Evolutionary conservation across 306 rosid genomes (phyloP), one percentile per base, ranked within the genome.

Genomic region (Elaeagnus macrophylla): DNA sequence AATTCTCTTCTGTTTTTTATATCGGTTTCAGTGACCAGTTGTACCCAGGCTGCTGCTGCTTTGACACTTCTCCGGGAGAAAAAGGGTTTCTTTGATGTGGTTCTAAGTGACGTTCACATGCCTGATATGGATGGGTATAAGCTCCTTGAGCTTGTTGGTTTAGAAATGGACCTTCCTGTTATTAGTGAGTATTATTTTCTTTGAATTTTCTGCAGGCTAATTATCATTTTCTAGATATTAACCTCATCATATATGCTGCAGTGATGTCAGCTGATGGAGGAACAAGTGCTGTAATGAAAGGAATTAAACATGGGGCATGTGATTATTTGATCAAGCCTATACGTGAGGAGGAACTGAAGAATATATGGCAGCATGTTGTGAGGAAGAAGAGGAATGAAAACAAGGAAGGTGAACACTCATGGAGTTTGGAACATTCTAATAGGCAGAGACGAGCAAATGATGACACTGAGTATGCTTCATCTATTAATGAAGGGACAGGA

Each of bases 251-350:
- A 43, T 71, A 37, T 51, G 71, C 1, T 65, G 64, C 60, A 86
- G 95, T 86, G 91, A 80, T 83, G 95, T 86, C 85, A 53, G 67
- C 56, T 45, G 90, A 82, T 64, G 72, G 64, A 25, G 49, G 69
- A 53, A 53, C 59, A 48, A 70, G 64, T 55, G 67, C 62, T 13
- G 69, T 64, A 10, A 60, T 73, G 83, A 67, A 51, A 66, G 71
- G 85, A 40, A 18, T 82, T 20, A 54, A 14, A 39, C 62, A 75
- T 17, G 87, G 87, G 13, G 90, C 90, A 35, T 77, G 90, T 43
- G 83, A 82, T 64, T 82, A 73, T 73, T 64, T 77, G 60, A 68
- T 66, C 12, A 85, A 85, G 57, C 95, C 95, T 8, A 53, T 82
- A 11, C 68, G 56, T 40, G 80, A 73, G 67, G 72, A 71, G 39